phyloP scores from a whole-genome alignment of 345 rosid species.

The Pseudoturritis turrita region DNA sequence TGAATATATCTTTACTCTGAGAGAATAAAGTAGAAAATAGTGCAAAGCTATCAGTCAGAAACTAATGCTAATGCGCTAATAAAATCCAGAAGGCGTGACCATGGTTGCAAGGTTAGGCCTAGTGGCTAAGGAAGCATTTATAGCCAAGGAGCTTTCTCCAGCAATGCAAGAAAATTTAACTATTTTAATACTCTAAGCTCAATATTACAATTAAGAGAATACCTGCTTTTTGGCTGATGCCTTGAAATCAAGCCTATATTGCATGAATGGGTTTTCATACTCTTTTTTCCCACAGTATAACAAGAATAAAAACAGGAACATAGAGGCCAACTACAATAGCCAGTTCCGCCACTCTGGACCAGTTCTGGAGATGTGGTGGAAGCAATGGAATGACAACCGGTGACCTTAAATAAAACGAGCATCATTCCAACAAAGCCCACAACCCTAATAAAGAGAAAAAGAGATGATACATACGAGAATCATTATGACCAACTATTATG shows the following conservation, averaged over 20 bases:
- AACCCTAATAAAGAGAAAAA: constrained; percentile 39
- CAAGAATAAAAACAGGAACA: constrained; percentile 62
- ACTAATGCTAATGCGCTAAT: constrained; percentile 1
- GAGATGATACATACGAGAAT: background rate
- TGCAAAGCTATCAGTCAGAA: no score
- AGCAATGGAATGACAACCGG: constrained; percentile 75
- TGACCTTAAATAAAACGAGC: constrained; percentile 87
- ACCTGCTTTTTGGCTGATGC: constrained; percentile 49
- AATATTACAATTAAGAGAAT: constrained; percentile 4
- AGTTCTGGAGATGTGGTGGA: constrained; percentile 77
- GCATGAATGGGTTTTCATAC: constrained; percentile 62
- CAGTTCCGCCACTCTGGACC: constrained; percentile 72
- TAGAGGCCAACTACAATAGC: constrained; percentile 77
- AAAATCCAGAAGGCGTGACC: background rate
- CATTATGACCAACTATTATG: constrained; percentile 2
- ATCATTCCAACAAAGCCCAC: constrained; percentile 75
- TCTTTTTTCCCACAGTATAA: constrained; percentile 81
- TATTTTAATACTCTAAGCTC: background rate
- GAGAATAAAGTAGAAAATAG: no score
- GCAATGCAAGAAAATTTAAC: background rate
- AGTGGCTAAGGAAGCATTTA: background rate
- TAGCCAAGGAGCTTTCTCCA: background rate
- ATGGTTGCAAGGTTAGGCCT: background rate
- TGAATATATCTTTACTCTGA: no score
- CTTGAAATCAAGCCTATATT: constrained; percentile 75